Evolutionary conservation across 305 asterid genomes (phyloP).

Genomic region (Plantago coronopus): DNA sequence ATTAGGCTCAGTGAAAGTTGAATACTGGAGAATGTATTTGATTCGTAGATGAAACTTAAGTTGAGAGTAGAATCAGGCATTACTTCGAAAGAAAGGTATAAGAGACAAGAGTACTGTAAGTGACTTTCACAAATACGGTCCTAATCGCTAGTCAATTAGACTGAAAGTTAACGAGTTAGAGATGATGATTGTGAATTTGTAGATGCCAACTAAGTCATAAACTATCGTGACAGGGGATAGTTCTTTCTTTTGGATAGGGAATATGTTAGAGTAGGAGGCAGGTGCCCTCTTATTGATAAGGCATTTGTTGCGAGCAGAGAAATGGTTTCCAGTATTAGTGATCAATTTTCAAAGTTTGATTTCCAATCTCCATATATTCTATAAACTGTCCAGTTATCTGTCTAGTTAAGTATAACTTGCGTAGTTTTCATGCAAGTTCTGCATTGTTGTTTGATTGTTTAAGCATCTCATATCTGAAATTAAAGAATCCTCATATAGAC

Average conservation of each 20-base stretch:
- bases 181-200: not conserved
- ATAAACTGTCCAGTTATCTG: not conserved
- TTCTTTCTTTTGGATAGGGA: not conserved
- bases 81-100: no score
- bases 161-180: conserved; percentile 2
- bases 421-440: not conserved
- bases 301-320: not conserved
- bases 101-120: no score
- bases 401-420: not conserved
- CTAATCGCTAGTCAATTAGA: no score
- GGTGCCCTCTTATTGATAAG: no score
- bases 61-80: no score
- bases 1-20: no score
- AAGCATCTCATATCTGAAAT: conserved; percentile 5
- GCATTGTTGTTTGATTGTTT: conserved; percentile 9
- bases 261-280: not conserved
- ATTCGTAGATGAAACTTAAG: no score
- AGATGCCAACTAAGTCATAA: not conserved
- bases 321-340: not conserved
- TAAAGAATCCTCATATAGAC: not conserved
- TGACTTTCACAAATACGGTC: no score
- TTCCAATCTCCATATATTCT: not conserved
- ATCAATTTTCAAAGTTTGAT: conserved; percentile 6
- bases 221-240: not conserved
- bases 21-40: no score